A percentile compares a stretch with the other conserved stretches of the same genome.
Conservation (phyloP, 371 early-diverging fungal species). For the Massospora cicadina region DNA sequence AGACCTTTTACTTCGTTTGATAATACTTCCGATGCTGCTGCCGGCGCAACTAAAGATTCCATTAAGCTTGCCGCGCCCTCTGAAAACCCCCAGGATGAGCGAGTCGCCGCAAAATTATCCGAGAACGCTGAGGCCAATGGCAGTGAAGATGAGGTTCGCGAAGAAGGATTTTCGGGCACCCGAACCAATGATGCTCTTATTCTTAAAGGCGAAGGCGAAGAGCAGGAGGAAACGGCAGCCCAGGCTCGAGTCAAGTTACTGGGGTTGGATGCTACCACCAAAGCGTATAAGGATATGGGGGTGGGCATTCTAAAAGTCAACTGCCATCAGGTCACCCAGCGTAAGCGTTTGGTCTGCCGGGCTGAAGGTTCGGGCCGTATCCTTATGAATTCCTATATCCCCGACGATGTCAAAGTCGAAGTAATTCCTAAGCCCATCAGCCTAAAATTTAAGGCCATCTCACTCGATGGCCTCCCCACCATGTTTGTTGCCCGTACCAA, state of each 20-base stretch:
- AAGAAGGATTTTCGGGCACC: not conserved
- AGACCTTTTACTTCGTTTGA: too few relatives aligned
- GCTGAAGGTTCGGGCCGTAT: slow-evolving; percentile 1
- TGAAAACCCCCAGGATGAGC: not conserved
- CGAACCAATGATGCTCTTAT: slow-evolving; percentile 4
- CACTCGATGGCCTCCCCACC: not conserved
- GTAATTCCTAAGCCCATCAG: not conserved
- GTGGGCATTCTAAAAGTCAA: slow-evolving; percentile 4
- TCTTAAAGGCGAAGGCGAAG: not conserved
- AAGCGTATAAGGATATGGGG: not conserved
- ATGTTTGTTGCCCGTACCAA: not conserved
- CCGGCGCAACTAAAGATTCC: not conserved
- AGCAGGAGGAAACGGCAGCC: not conserved
- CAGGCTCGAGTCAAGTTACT: slow-evolving; percentile 1
- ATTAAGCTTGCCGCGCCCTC: not conserved
- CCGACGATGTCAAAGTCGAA: not conserved
- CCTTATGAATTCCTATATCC: slow-evolving; percentile 3
- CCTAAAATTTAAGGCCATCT: not conserved
- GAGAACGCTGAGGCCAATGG: not conserved
- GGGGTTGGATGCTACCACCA: not conserved
- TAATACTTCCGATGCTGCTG: too few relatives aligned
- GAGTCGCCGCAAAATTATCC: not conserved
- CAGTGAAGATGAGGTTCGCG: not conserved
- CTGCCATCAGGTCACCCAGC: not conserved
- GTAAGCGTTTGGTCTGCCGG: not conserved